Evolutionary conservation across 768 basidiomycete genomes (phyloP), one percentile per base, ranked within the genome.

Genomic region (Lactarius hengduanensis): DNA sequence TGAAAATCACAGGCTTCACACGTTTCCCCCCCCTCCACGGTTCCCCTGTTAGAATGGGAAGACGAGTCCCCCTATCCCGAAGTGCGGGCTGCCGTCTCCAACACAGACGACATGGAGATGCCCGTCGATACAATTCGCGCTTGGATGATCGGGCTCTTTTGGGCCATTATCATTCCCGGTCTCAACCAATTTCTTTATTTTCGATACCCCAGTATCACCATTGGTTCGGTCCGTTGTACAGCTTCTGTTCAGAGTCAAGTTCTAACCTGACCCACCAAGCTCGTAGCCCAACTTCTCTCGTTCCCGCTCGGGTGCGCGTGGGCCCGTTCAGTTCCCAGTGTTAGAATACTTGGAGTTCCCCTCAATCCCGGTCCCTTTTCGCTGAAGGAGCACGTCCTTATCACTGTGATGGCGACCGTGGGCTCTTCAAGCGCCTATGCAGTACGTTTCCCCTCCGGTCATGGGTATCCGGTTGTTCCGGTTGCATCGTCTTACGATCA

Each of bases 31-130:
- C 16, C 30, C 5, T 20, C 26, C 15, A 11, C 11, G 20, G 20
- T 55, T 56, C 20, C 22, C 6, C 5, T 15, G 11, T 15, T 26
- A 71, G 70, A 71, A 45, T 71, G 70, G 70, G 83, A 83, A 73
- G 89, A 92, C 69, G 92, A 93, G 74, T 92, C 90, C 3, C 92
- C 92, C 4, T 94, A 94, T 73, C 90, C 89, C 7, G 92, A 94
- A 74, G 90, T 91, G 15, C 84, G 90, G 55, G 86, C 88, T 9
- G 89, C 90, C 56, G 88, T 89, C 22, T 83, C 87, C 61, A 88
- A 87, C 72, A 87, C 86, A 3, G 90, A 91, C 72, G 89, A 90
- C 74, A 82, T 83, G 41, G 77, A 78, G 53, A 85, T 90, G 66
- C 83, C 85, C 9, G 83, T 82, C 9, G 79, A 78, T 41, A 91